Evolutionary conservation across 495 filamentous ascomycete genomes (phyloP).

Genomic region (Penicillium salamii): DNA sequence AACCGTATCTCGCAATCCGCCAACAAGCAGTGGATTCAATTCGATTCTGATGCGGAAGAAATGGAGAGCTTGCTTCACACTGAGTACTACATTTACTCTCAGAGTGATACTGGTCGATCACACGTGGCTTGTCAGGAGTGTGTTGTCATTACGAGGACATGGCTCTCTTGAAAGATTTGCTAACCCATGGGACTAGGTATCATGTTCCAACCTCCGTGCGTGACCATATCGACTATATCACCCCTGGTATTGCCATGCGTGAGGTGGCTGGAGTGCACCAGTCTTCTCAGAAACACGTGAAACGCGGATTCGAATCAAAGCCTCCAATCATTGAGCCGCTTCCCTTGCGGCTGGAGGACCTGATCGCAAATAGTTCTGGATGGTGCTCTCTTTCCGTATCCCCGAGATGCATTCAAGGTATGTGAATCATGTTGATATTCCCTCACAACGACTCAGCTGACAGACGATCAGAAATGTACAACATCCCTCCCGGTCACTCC

Average conservation of each 20-base stretch:
- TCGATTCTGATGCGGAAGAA: constrained; percentile 50
- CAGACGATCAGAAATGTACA: constrained; percentile 35
- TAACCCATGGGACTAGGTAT: constrained; percentile 30
- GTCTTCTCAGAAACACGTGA: constrained; percentile 4
- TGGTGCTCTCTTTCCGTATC: constrained; percentile 30
- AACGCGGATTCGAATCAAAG: constrained; percentile 12
- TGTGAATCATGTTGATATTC: too few species aligned
- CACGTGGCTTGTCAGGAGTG: constrained; percentile 48
- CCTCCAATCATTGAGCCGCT: constrained; percentile 36
- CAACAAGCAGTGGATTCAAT: constrained; percentile 53
- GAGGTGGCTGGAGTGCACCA: constrained; percentile 17
- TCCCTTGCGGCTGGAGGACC: constrained; percentile 18
- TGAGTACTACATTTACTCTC: constrained; percentile 56
- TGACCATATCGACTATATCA: constrained; percentile 57
- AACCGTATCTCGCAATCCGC: constrained; percentile 44
- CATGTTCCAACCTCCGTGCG: constrained; percentile 49
- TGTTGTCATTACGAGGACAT: not conserved
- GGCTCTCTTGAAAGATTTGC: not conserved
- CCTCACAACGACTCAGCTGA: not conserved
- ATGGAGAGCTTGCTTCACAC: constrained; percentile 55
- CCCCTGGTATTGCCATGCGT: constrained; percentile 39
- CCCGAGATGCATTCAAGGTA: constrained; percentile 31
- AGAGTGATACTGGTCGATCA: constrained; percentile 40
- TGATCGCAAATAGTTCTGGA: constrained; percentile 14
- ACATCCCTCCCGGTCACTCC: constrained; percentile 35